Conservation (phyloP, 2,329 filamentous ascomycete genomes). For the Colletotrichum noveboracense region DNA sequence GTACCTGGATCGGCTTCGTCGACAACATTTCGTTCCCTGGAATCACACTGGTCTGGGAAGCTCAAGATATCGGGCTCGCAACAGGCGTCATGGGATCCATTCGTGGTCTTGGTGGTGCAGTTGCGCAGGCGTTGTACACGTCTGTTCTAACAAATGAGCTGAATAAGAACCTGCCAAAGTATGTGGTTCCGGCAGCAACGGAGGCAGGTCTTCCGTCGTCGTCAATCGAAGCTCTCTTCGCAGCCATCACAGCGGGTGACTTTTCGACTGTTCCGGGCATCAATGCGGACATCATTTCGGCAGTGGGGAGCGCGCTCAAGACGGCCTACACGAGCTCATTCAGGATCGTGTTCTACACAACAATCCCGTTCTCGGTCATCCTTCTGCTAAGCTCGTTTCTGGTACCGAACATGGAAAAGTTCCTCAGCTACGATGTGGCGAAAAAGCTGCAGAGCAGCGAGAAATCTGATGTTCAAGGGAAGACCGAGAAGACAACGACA, state of each 20-base stretch:
- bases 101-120: constrained; percentile 44
- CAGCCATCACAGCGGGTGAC: constrained; percentile 35
- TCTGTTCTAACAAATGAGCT: constrained; percentile 42
- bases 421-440: constrained; percentile 46
- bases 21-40: constrained; percentile 46
- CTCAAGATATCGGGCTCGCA: constrained; percentile 51
- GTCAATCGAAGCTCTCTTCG: constrained; percentile 36
- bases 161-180: constrained; percentile 33
- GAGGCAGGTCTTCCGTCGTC: constrained; percentile 38
- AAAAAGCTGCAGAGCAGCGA: constrained; percentile 41
- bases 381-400: constrained; percentile 41
- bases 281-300: constrained; percentile 34
- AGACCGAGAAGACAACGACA: background rate
- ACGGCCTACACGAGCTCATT: constrained; percentile 49
- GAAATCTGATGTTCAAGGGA: background rate
- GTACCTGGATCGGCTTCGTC: constrained; percentile 38
- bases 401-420: constrained; percentile 46
- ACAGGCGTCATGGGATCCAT: constrained; percentile 50
- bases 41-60: constrained; percentile 49
- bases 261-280: constrained; percentile 38
- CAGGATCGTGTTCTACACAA: constrained; percentile 45
- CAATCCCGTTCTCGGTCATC: constrained; percentile 44
- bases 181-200: constrained; percentile 38
- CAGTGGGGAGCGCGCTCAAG: constrained; percentile 38
- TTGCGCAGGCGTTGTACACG: constrained; percentile 40